These are phyloP conservation scores for Circinella minor DNA, from an alignment of 371 early-diverging fungal genomes.

Conservation along the genomic window DNA sequence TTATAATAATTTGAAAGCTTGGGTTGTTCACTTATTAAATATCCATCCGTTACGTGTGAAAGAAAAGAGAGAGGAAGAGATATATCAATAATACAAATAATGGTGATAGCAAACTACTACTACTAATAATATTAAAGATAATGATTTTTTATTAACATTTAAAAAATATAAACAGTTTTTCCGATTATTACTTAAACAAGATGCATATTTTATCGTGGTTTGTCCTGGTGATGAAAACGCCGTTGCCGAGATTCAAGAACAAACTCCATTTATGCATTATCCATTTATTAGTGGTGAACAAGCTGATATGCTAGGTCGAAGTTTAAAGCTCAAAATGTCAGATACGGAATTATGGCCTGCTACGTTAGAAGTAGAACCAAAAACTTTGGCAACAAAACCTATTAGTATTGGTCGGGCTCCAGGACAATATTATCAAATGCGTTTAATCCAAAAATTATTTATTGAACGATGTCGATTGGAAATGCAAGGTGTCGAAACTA, in stretches of 20 bases:
- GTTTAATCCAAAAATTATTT: conserved; percentile 27
- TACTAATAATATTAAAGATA: no score
- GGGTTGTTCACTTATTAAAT: no score
- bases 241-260: conserved; percentile 32
- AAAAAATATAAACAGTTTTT: conserved; percentile 29
- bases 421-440: conserved; percentile 32
- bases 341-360: conserved; percentile 44
- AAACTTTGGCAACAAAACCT: conserved; percentile 22
- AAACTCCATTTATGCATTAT: conserved; percentile 34
- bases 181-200: conserved; percentile 34
- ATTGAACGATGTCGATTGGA: conserved; percentile 28
- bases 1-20: neutral
- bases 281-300: conserved; percentile 45
- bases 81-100: no score
- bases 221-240: conserved; percentile 40
- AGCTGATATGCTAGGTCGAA: conserved; percentile 29
- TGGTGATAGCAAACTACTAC: no score
- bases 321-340: conserved; percentile 36
- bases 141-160: no score
- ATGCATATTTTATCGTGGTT: conserved; percentile 47
- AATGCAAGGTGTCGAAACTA: conserved; percentile 20
- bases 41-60: no score
- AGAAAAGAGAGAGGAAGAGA: no score
- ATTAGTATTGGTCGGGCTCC: conserved; percentile 42
- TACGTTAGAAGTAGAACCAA: conserved; percentile 25